Evolutionary conservation across 805 yeast genomes (phyloP).

Genomic region (Clavispora phyllophila): DNA sequence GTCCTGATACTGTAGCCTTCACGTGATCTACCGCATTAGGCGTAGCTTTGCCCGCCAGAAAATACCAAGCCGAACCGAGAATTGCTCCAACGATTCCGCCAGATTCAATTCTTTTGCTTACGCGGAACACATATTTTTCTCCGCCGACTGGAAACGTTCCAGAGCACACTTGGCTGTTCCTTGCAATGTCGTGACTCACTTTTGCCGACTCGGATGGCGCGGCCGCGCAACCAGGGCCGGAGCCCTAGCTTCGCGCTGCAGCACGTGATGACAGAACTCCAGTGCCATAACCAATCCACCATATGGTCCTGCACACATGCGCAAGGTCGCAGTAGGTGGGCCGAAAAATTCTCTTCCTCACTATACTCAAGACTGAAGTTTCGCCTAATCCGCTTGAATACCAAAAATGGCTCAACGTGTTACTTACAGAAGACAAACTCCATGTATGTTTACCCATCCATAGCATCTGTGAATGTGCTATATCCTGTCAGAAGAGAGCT

Average conservation of each 20-base stretch:
- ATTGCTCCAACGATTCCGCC: no score
- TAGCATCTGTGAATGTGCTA: not conserved
- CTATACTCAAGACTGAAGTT: not conserved
- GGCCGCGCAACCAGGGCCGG: not conserved
- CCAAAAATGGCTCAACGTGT: conserved; percentile 85
- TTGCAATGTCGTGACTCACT: no score
- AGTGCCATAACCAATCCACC: not conserved
- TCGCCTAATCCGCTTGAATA: conserved; percentile 1
- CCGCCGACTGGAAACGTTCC: no score
- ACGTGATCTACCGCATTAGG: no score
- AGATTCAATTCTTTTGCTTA: no score
- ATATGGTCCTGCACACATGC: not conserved
- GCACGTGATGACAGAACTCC: not conserved
- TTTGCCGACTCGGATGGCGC: no score
- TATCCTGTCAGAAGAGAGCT: not conserved
- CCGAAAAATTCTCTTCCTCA: conserved; percentile 1
- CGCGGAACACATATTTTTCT: no score
- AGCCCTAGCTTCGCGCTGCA: not conserved
- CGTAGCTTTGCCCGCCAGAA: no score
- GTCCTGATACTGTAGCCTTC: no score
- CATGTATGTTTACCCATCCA: conserved; percentile 7
- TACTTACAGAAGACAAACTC: conserved; percentile 25
- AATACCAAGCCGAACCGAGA: no score
- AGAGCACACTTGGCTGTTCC: no score
- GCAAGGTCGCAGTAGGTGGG: not conserved